Percentiles rank a stretch among this genome's conserved stretches.
These are phyloP conservation scores for Penicillium occitanis DNA, from an alignment of 2,329 filamentous ascomycete species.

Conservation along the genomic window DNA sequence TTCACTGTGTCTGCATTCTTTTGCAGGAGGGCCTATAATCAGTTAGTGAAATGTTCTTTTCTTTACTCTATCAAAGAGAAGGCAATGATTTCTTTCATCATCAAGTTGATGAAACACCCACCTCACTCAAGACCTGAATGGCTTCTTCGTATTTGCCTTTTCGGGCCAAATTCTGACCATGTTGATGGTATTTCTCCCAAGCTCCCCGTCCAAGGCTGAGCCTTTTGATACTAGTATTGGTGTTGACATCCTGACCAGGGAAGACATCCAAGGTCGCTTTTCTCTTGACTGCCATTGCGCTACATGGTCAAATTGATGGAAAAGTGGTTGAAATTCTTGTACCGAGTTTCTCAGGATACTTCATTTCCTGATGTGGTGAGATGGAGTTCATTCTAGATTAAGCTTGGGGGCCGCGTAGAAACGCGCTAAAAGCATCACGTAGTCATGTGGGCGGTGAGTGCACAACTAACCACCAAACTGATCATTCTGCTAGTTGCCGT, in stretches of 20 bases:
- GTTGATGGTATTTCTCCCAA: conserved; percentile 34
- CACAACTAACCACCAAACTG: neutral
- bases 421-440: conserved; percentile 17
- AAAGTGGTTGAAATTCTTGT: neutral
- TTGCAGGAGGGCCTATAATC: conserved; percentile 38
- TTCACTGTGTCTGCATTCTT: conserved; percentile 35
- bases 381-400: neutral
- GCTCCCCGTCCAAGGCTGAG: conserved; percentile 22
- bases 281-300: conserved; percentile 17
- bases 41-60: neutral
- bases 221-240: conserved; percentile 6
- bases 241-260: neutral
- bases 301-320: neutral
- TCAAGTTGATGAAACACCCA: conserved; percentile 25
- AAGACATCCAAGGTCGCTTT: neutral
- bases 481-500: neutral
- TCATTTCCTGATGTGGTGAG: neutral
- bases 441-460: conserved; percentile 21
- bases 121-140: conserved; percentile 44
- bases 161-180: conserved; percentile 47
- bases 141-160: conserved; percentile 46
- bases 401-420: neutral
- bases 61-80: neutral
- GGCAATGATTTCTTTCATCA: neutral
- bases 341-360: neutral